Percentiles rank a stretch among this genome's conserved stretches.
Conservation (phyloP, 306 rosid species). For the Cajanus cajan region DNA sequence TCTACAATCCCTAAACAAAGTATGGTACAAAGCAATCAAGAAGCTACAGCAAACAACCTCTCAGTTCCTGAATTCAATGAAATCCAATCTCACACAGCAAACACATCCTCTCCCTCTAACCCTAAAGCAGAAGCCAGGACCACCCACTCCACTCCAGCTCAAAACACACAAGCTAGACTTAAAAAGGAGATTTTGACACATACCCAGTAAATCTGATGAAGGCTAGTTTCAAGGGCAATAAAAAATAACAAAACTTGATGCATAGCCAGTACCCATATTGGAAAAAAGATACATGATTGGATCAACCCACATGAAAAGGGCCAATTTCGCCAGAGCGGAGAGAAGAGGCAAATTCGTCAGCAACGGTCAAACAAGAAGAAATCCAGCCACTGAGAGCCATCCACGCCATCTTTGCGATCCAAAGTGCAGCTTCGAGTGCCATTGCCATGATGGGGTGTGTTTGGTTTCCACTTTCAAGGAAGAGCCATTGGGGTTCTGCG, state of each 20-base stretch:
- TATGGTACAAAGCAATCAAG: neutral
- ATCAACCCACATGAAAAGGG: slow-evolving; percentile 77
- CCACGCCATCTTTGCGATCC: slow-evolving; percentile 79
- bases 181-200: neutral
- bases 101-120: neutral
- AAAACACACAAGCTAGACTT: neutral
- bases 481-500: slow-evolving; percentile 32
- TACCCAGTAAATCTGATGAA: neutral
- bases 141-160: neutral
- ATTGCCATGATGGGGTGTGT: slow-evolving; percentile 51
- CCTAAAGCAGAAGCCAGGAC: neutral
- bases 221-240: neutral
- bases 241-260: neutral
- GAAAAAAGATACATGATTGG: neutral
- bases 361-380: slow-evolving; percentile 75
- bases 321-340: slow-evolving; percentile 90
- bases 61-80: slow-evolving; percentile 14
- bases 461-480: slow-evolving; percentile 17
- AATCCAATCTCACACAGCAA: slow-evolving; percentile 5
- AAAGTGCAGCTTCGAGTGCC: slow-evolving; percentile 59
- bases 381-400: slow-evolving; percentile 76
- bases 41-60: neutral
- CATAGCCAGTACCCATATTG: neutral
- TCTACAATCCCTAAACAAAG: neutral
- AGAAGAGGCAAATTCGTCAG: slow-evolving; percentile 82